Base-by-base conservation (phyloP, 2,329 filamentous ascomycete species). In the Calonectria ilicicola region DNA sequence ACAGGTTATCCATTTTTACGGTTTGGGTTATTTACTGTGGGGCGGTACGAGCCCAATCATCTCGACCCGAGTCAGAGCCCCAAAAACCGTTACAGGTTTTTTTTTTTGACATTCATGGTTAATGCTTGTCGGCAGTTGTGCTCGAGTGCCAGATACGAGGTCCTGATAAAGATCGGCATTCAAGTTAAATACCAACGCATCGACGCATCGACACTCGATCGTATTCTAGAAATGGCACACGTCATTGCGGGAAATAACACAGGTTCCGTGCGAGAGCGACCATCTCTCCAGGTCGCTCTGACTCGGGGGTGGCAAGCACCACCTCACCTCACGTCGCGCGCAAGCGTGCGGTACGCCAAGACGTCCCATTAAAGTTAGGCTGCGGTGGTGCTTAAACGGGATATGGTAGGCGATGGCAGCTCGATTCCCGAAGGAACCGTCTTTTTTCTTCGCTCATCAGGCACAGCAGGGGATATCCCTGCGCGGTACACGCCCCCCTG, bases 351-450 rank as follows among this genome's bases (percentile, higher is more conserved):
- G 40, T 26, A 27, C 32, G 68, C 68, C 68, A 70, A 65, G 68
- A 58, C 2, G 62, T 70, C 65, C 62, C 49, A 51, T 56, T 70
- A 60, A 60, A 65, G 62, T 70, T 70, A 58, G 47, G 51, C 38
- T 49, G 46, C 63, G 29, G 51, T 68, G 44, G 23, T 53, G 32
- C 27, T 35, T 49, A 65, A 47, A 49, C 35, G 32, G 23, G 38
- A 63, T 63, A 63, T 44, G 23, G 14, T 63, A 46, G 17, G 40
- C 26, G 23, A 46, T 63, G 40, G 58, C 38, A 56, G 26, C 23
- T 56, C 64, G 64, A 66, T 66, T 56, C 64, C 64, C 64, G 64
- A 44, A 29, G 38, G 64, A 53, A 56, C 53, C 53, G 53, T 60
- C 53, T 60, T 8, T 60, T 29, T 29, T 27, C 29, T 60, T 35